Evolutionary conservation across 2,329 filamentous ascomycete species (phyloP), one percentile per base, ranked within the genome.

Genomic region (Pezicula carpinea): DNA sequence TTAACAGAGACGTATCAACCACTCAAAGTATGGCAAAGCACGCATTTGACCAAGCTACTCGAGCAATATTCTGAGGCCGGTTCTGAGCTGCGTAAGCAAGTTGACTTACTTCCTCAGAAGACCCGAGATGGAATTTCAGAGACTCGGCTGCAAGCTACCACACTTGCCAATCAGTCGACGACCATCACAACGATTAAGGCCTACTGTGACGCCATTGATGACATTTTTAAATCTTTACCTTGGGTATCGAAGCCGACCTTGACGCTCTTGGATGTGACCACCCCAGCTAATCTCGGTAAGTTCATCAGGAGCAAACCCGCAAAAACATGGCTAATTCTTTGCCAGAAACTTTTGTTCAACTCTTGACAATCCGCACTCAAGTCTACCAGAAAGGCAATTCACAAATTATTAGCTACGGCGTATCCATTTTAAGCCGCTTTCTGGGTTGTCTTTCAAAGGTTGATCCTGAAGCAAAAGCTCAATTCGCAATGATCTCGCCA

Each of bases 11-110:
- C 67, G 2, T 75, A 74, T 14, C 69, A 66, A 23, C 70, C 74
- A 1, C 79, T 85, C 46, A 69, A 68, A 19, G 63, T 69, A 11
- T 80, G 82, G 82, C 75, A 80, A 51, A 75, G 73, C 52, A 70
- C 67, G 17, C 71, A 84, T 26, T 80, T 83, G 53, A 71, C 73
- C 45, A 75, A 79, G 48, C 70, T 80, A 18, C 62, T 82, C 34
- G 69, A 76, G 6, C 79, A 85, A 51, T 82, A 79, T 55, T 67
- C 75, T 6, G 43, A 49, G 5, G 46, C 51, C 22, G 60, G 61
- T 22, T 15, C 44, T 21, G 53, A 60, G 36, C 40, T 54, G 23
- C 51, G 59, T 6, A 43, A 50, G 31, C 57, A 60, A 46, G 56
- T 56, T 21, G 49, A 54, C 13, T 13, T 23, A 17, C 46, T 52